Percentiles rank a stretch among this genome's conserved stretches.
phyloP scores from a whole-genome alignment of 2,329 filamentous ascomycete species.

The Ophiosphaerella narmari region DNA sequence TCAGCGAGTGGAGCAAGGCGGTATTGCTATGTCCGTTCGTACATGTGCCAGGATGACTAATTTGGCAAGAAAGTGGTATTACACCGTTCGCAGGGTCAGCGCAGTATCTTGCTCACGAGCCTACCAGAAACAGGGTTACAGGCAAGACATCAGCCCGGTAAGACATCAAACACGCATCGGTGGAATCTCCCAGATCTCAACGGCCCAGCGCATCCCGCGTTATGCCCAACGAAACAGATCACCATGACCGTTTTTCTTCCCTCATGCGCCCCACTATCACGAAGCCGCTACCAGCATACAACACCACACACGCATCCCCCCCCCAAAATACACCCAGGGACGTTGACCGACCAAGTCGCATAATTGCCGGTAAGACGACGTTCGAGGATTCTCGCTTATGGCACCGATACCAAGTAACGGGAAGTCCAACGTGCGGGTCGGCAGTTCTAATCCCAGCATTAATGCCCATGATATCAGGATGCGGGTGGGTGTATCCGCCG shows the following conservation, averaged over 20 bases:
- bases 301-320: not conserved
- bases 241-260: not conserved
- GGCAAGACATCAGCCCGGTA: not conserved
- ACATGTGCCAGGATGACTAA: too few relatives aligned
- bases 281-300: not conserved
- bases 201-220: slow-evolving; percentile 1
- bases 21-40: too few relatives aligned
- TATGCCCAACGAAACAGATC: not conserved
- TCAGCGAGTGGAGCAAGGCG: too few relatives aligned
- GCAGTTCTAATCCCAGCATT: slow-evolving; percentile 15
- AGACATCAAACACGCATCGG: not conserved
- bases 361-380: slow-evolving; percentile 12
- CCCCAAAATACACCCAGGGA: not conserved
- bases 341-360: slow-evolving; percentile 3
- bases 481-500: slow-evolving; percentile 1
- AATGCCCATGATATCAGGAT: slow-evolving; percentile 13
- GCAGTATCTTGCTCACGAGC: not conserved
- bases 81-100: not conserved
- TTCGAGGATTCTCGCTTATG: slow-evolving; percentile 19
- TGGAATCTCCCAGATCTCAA: not conserved
- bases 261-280: slow-evolving; percentile 2
- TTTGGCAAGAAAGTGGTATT: not conserved
- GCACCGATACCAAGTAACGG: slow-evolving; percentile 13
- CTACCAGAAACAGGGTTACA: not conserved
- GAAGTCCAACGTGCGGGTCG: slow-evolving; percentile 11